Evolutionary conservation across 1,139 yeast genomes (phyloP), one percentile per base, ranked within the genome.

Genomic region (Pichia sp.): DNA sequence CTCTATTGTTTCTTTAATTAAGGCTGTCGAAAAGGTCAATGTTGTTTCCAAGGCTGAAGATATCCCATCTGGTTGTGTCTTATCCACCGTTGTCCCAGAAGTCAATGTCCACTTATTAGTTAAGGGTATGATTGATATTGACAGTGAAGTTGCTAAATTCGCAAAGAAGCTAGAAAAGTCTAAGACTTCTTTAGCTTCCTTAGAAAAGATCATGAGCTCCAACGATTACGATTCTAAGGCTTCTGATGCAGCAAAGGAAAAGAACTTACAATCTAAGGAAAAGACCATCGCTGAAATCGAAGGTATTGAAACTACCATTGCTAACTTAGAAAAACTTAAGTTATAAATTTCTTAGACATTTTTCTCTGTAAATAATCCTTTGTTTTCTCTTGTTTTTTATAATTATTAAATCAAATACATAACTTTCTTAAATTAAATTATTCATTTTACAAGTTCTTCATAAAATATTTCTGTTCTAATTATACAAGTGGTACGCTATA

Each of bases 101-200:
- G 83, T 89, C 63, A 85, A 84, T 53, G 98, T 91, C 34, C 96
- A 88, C 62, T 81, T 91, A 33, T 77, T 93, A 65, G 97, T 93
- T 51, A 89, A 89, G 76, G 98, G 98, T 47, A 94, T 87, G 66
- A 83, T 93, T 59, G 97, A 93, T 66, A 79, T 91, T 60, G 97
- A 90, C 60, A 84, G 86, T 44, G 98, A 93, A 70, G 87, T 93
- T 61, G 65, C 75, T 57, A 93, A 91, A 77, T 95, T 91, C 40
- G 68, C 75, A 60, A 82, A 81, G 77, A 90, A 86, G 72, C 76
- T 90, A 62, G 75, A 69, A 49, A 83, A 81, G 67, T 71, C 76
- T 36, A 65, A 67, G 53, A 75, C 72, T 58, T 63, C 73, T 47
- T 74, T 77, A 60, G 71, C 69, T 40, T 68, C 72, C 52, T 70